Evolutionary conservation across 2,329 filamentous ascomycete genomes (phyloP).

Genomic region (Pleoardoris graminearum): DNA sequence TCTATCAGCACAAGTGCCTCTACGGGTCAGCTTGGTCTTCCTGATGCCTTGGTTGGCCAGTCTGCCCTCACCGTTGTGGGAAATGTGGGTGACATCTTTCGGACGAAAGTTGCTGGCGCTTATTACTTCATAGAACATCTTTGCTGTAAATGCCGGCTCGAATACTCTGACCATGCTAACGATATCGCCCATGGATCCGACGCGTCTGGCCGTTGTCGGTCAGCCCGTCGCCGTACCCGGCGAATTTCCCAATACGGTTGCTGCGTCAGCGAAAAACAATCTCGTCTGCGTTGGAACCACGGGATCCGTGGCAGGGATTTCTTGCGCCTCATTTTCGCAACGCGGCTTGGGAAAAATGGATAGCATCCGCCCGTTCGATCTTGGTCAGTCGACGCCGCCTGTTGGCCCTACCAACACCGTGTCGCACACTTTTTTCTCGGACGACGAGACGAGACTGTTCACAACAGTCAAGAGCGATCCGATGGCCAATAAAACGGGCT

Average conservation of each 20-base stretch:
- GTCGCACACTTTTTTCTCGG: conserved; percentile 63
- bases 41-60: conserved; percentile 59
- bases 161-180: conserved; percentile 46
- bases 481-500: conserved; percentile 58
- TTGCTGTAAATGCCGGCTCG: conserved; percentile 55
- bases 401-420: conserved; percentile 61
- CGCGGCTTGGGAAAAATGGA: conserved; percentile 42
- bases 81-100: conserved; percentile 52
- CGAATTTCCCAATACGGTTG: conserved; percentile 47
- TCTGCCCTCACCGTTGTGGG: conserved; percentile 55
- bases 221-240: conserved; percentile 40
- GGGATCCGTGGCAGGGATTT: conserved; percentile 42
- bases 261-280: conserved; percentile 41
- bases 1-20: conserved; percentile 45
- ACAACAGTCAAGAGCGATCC: conserved; percentile 66
- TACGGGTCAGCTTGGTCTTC: conserved; percentile 44
- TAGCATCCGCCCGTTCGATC: conserved; percentile 47
- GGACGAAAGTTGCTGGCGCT: conserved; percentile 11
- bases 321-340: conserved; percentile 38
- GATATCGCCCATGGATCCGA: conserved; percentile 37
- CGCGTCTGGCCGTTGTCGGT: conserved; percentile 36
- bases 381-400: conserved; percentile 62
- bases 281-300: conserved; percentile 46
- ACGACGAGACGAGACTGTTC: conserved; percentile 56
- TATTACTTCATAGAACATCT: conserved; percentile 49